Conservation (phyloP, 129 eudicot genomes). For the Arctium lappa region DNA sequence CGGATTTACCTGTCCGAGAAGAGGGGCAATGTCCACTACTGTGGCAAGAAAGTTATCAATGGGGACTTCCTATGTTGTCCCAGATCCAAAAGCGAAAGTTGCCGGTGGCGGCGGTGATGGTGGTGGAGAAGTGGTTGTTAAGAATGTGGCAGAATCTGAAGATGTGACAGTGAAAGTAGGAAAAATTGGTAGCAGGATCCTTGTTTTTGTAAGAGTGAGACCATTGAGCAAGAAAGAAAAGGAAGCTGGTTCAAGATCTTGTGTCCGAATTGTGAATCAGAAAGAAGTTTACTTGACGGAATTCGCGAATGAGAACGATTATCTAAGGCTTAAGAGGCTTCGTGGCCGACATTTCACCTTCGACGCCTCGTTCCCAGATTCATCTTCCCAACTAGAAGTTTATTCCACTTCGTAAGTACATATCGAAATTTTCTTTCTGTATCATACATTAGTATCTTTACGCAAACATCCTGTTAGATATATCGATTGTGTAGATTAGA, state of each 20-base stretch:
- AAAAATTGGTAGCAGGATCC: slow-evolving; percentile 42
- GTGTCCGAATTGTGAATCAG: slow-evolving; percentile 67
- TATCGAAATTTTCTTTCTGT: neutral
- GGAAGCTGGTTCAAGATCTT: slow-evolving; percentile 68
- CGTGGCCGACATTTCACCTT: slow-evolving; percentile 86
- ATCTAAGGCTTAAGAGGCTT: slow-evolving; percentile 71
- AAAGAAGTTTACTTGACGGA: slow-evolving; percentile 85
- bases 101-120: neutral
- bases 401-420: slow-evolving; percentile 77
- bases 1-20: slow-evolving; percentile 53
- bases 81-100: slow-evolving; percentile 17
- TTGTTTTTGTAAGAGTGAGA: slow-evolving; percentile 79
- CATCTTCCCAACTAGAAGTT: slow-evolving; percentile 67
- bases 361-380: slow-evolving; percentile 74
- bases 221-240: slow-evolving; percentile 79
- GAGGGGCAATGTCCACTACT: slow-evolving; percentile 24
- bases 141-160: slow-evolving; percentile 35
- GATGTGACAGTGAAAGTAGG: slow-evolving; percentile 27
- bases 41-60: slow-evolving; percentile 68
- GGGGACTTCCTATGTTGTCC: slow-evolving; percentile 33
- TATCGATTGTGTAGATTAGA: neutral
- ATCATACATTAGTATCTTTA: neutral
- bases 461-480: neutral
- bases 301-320: slow-evolving; percentile 70
- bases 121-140: slow-evolving; percentile 24